Conservation (phyloP, 495 filamentous ascomycete species). For the Chlorociboria aeruginascens region DNA sequence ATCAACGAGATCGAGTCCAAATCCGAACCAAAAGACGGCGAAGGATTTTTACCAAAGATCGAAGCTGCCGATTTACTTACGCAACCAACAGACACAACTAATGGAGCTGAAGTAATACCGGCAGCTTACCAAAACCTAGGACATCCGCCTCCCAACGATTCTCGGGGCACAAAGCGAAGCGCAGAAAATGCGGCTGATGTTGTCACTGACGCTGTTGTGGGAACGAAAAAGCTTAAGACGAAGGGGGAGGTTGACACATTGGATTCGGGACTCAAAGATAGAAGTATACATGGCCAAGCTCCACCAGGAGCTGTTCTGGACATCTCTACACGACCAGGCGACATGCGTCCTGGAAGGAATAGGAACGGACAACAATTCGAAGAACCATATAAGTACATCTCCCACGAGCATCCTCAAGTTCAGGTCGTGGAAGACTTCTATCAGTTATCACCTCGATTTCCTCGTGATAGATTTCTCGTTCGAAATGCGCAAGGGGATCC, state of each 20-base stretch:
- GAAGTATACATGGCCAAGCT: conserved; percentile 24
- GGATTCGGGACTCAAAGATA: conserved; percentile 32
- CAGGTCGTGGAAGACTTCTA: conserved; percentile 70
- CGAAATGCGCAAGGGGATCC: conserved; percentile 76
- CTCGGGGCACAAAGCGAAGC: conserved; percentile 6
- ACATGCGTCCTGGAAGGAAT: conserved; percentile 7
- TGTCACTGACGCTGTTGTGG: conserved; percentile 1
- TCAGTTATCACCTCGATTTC: conserved; percentile 68
- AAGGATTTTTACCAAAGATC: conserved; percentile 25
- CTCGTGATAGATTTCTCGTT: conserved; percentile 85
- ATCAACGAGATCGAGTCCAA: conserved; percentile 40
- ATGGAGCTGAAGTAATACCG: conserved; percentile 20
- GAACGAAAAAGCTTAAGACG: conserved; percentile 14
- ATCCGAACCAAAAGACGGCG: conserved; percentile 8
- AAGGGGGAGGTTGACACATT: conserved; percentile 26
- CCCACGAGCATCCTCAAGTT: conserved; percentile 59
- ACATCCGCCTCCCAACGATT: conserved; percentile 2
- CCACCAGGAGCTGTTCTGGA: conserved; percentile 30
- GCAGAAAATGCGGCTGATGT: conserved; percentile 4
- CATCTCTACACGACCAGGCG: conserved; percentile 26
- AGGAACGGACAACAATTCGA: conserved; percentile 45
- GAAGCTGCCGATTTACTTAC: conserved; percentile 37
- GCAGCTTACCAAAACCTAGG: conserved; percentile 15
- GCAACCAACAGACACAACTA: conserved; percentile 23
- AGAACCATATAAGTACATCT: conserved; percentile 86